Evolutionary conservation across 768 basidiomycete genomes (phyloP).

Genomic region (Fomitopsis pulvina): DNA sequence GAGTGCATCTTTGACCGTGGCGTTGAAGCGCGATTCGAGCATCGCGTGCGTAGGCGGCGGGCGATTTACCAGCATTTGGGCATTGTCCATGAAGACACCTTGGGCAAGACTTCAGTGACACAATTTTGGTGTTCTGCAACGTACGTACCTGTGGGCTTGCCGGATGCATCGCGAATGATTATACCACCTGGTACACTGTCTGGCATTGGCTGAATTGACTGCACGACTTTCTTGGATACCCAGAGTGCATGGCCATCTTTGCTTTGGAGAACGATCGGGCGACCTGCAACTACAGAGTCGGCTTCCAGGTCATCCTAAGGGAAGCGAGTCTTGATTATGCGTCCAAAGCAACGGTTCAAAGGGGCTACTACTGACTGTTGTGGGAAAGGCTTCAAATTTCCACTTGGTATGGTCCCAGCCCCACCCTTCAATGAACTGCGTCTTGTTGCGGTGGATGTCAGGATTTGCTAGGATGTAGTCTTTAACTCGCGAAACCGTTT

Average conservation of each 20-base stretch:
- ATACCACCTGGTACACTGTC: conserved; percentile 71
- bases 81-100: conserved; percentile 84
- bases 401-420: conserved; percentile 92
- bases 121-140: conserved; percentile 3
- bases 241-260: conserved; percentile 89
- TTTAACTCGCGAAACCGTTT: conserved; percentile 56
- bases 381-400: conserved; percentile 56
- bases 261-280: conserved; percentile 72
- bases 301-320: conserved; percentile 62
- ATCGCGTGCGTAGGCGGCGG: conserved; percentile 60
- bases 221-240: conserved; percentile 64
- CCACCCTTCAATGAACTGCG: conserved; percentile 66
- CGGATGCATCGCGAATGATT: conserved; percentile 60
- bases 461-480: conserved; percentile 53
- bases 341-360: background rate
- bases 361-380: conserved; percentile 42
- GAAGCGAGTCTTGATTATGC: background rate
- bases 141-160: conserved; percentile 62
- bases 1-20: conserved; percentile 62
- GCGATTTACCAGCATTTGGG: conserved; percentile 64
- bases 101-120: conserved; percentile 3
- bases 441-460: conserved; percentile 48
- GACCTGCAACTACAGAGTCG: conserved; percentile 59
- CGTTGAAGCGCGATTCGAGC: conserved; percentile 51
- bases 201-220: conserved; percentile 56